Base-by-base conservation (phyloP, 129 eudicot genomes). In the Ambrosia trifida region DNA sequence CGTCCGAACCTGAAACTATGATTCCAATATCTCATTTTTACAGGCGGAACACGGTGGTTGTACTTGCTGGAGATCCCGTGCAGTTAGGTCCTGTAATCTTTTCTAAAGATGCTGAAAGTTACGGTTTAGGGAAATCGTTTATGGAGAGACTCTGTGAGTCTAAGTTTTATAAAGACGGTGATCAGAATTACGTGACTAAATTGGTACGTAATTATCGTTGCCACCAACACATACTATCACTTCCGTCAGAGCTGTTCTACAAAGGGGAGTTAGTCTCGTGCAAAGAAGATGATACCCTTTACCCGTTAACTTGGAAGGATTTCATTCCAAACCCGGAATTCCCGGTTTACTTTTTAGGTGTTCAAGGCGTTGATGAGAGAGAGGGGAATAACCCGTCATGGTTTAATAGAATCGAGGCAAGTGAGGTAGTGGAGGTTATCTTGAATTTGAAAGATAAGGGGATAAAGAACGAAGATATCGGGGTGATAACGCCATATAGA, bases 361-460 rank as follows among this genome's bases (percentile, higher is more conserved):
- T 94, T 18, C 96, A 89, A 82, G 96, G 97, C 16, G 81, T 76
- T 12, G 98, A 94, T 78, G 96, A 93, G 70, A 78, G 98, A 66
- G 98, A 94, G 84, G 98, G 98, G 66, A 84, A 72, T 72, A 94
- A 89, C 54, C 98, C 98, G 7, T 94, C 98, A 17, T 94, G 98
- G 98, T 94, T 94, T 79, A 94, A 94, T 33, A 76, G 96, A 44
- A 85, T 88, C n/a, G 98, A 93, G 64, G 96, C 90, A 1, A 93
- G 98, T 87, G 92, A 89, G 80, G 89, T 85, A 0, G 98, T 85
- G 41, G 95, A 93, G 75, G 66, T 76, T 3, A 79, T 89, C 6
- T 77, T 66, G 13, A 35, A 78, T 40, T 72, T 93, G 76, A 82
- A 57, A 16, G 86, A 63, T 1, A 80, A 76, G 61, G 96, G 91